Evolutionary conservation across 306 rosid genomes (phyloP).

Genomic region (Biancaea sappan): DNA sequence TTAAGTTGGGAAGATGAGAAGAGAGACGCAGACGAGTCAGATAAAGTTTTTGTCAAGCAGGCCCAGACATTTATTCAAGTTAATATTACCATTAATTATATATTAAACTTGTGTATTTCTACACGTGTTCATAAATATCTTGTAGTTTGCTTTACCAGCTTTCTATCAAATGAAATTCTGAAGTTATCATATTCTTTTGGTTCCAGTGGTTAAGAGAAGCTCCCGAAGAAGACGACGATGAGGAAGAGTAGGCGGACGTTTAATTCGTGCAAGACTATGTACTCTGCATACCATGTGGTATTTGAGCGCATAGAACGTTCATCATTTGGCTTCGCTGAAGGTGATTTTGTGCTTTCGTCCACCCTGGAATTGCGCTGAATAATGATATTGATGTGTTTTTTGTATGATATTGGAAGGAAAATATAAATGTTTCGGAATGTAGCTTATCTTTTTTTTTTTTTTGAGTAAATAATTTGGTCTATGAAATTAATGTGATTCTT

Average conservation of each 20-base stretch:
- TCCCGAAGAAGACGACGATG: constrained; percentile 76
- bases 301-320: not conserved
- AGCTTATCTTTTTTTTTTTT: too few species aligned
- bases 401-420: not conserved
- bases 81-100: constrained; percentile 29
- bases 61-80: constrained; percentile 76
- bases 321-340: not conserved
- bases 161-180: not conserved
- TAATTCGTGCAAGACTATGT: not conserved
- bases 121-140: not conserved
- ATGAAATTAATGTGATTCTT: too few species aligned
- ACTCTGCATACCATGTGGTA: not conserved
- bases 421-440: not conserved
- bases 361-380: constrained; percentile 5
- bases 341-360: constrained; percentile 25
- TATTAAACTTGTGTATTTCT: constrained; percentile 5
- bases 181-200: not conserved
- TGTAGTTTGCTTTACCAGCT: constrained; percentile 14
- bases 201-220: constrained; percentile 89
- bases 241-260: constrained; percentile 43
- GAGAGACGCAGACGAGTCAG: constrained; percentile 75
- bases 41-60: constrained; percentile 76
- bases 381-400: constrained; percentile 19
- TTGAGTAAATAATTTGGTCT: too few species aligned
- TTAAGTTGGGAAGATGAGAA: constrained; percentile 92